Evolutionary conservation across 2,329 filamentous ascomycete species (phyloP), one percentile per base, ranked within the genome.

Genomic region (Fusarium proliferatum): DNA sequence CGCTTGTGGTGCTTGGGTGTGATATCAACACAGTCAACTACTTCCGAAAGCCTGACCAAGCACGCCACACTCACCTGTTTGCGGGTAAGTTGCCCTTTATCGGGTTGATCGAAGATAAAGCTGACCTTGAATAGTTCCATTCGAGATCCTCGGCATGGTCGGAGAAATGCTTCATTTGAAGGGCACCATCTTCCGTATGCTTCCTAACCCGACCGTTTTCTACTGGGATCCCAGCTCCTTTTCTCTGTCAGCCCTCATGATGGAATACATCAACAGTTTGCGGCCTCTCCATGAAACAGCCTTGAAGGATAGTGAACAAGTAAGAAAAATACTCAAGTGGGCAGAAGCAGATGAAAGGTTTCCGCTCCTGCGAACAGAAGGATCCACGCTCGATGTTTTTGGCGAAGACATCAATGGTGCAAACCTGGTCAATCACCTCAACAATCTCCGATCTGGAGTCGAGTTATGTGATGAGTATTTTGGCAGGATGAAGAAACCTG

Each of bases 91-190:
- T 11, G 4, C 9, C 13, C 19, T 23, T 5, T 21, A 5, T 34
- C 21, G 39, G 46, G 16, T 16, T 2, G 9, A 7, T 3, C 2
- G 2, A 16, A n/a, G 3, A 13, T 13, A 2, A 4, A 6, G 4
- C 10, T 68, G 12, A 64, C 19, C 3, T 4, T 3, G 0, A 38
- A 16, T 6, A 74, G 74, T 76, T 13, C 64, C 71, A 1, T 76
- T 76, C 8, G 74, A 76, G 38, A 76, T 85, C 2, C 78, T 85
- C 3, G 84, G 82, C 2, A 85, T 85, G 83, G 71, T 84, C 5
- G 82, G 80, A 2, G 75, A 79, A 10, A 78, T 80, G 2, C 60
- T 84, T 21, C 80, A 84, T 5, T 77, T 84, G 2, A 79, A 79
- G 3, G 79, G 81, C 7, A 82, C 79, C 9, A 80, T 76, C 28